phyloP scores from a whole-genome alignment of 768 basidiomycete genomes.

The Brasilioporus rufonigricans region DNA sequence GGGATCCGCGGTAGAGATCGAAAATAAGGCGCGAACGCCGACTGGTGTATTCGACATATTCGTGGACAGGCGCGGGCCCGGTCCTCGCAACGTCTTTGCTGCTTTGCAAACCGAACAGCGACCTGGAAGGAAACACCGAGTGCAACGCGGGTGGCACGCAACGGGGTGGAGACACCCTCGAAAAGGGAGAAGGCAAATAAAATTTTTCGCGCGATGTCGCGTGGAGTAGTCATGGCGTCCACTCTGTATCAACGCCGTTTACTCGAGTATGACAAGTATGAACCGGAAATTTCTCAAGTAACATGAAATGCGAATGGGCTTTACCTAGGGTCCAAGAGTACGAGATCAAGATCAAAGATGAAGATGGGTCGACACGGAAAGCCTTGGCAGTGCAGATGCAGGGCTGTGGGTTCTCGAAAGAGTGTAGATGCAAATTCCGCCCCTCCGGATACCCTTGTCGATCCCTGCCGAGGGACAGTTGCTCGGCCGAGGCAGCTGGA shows the following conservation, averaged over 20 bases:
- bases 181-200: neutral
- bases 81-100: neutral
- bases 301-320: neutral
- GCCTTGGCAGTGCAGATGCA: neutral
- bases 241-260: conserved; percentile 19
- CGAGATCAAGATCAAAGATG: neutral
- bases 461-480: neutral
- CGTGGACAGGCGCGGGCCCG: neutral
- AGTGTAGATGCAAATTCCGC: neutral
- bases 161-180: too few species aligned
- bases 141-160: too few species aligned
- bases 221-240: neutral
- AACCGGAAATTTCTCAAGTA: conserved; percentile 12
- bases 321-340: conserved; percentile 5
- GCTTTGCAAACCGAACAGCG: neutral
- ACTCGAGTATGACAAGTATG: conserved; percentile 9
- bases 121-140: neutral
- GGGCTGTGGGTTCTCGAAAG: conserved; percentile 4
- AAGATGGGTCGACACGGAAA: neutral
- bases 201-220: neutral
- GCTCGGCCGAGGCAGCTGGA: neutral
- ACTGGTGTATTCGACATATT: neutral
- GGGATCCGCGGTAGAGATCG: conserved; percentile 26
- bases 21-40: neutral
- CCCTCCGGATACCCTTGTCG: neutral